phyloP scores from a whole-genome alignment of 768 basidiomycete genomes.

The Porpolomopsis calyptriformis region DNA sequence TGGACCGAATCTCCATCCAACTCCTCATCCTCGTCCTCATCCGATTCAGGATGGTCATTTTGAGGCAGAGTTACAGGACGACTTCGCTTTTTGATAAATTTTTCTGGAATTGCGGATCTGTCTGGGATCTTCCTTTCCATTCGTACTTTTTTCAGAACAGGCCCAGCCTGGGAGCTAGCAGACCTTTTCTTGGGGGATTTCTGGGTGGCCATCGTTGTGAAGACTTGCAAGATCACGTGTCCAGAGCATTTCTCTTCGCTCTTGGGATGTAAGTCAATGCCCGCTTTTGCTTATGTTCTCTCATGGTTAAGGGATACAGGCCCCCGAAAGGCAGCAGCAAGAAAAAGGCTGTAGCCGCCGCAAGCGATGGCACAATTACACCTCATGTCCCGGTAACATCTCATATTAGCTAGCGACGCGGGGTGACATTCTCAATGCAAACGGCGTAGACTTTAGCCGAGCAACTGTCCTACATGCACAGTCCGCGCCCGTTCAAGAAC shows the following conservation, averaged over 20 bases:
- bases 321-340: conserved; percentile 35
- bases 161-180: conserved; percentile 35
- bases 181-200: conserved; percentile 43
- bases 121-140: conserved; percentile 22
- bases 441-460: conserved; percentile 63
- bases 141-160: conserved; percentile 43
- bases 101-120: no score
- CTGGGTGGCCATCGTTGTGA: conserved; percentile 33
- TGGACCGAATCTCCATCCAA: conserved; percentile 25
- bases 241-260: not conserved
- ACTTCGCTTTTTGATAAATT: conserved; percentile 46
- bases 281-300: not conserved
- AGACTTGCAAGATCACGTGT: not conserved
- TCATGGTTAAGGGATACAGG: conserved; percentile 23
- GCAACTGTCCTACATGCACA: conserved; percentile 61
- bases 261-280: not conserved
- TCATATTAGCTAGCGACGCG: not conserved
- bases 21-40: conserved; percentile 25
- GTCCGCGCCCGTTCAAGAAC: conserved; percentile 72
- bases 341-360: conserved; percentile 24
- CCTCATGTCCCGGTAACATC: conserved; percentile 29
- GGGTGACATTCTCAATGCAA: not conserved
- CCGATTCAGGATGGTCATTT: conserved; percentile 28
- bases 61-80: conserved; percentile 41
- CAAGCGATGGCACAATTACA: conserved; percentile 35